These are phyloP conservation scores for Rhizophlyctis rosea DNA, from an alignment of 192 early-diverging fungal genomes.

Conservation along the genomic window DNA sequence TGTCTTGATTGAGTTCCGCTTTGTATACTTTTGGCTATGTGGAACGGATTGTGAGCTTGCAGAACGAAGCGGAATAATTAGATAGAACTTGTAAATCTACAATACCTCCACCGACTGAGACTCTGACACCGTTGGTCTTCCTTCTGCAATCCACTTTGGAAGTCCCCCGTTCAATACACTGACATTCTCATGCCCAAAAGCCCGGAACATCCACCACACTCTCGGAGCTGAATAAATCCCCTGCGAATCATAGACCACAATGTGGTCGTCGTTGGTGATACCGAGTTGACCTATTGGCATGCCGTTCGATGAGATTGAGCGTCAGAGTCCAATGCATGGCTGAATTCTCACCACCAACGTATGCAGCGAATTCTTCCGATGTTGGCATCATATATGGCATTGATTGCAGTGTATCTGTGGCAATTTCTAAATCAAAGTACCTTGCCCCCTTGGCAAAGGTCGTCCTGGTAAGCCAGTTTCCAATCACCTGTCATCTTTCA, in stretches of 20 bases:
- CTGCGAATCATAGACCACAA: slow-evolving; percentile 82
- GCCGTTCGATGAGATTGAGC: neutral
- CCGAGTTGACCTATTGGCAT: slow-evolving; percentile 59
- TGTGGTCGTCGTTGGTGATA: slow-evolving; percentile 74
- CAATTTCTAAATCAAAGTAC: slow-evolving; percentile 88
- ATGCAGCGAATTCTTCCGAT: slow-evolving; percentile 64
- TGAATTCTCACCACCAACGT: slow-evolving; percentile 46
- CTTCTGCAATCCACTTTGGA: slow-evolving; percentile 67
- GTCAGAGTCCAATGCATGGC: neutral
- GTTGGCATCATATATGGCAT: slow-evolving; percentile 92
- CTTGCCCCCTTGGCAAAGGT: slow-evolving; percentile 51
- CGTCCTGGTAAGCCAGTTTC: neutral
- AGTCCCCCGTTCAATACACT: slow-evolving; percentile 90
- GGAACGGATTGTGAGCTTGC: neutral
- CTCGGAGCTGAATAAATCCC: slow-evolving; percentile 81
- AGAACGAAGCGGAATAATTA: no score
- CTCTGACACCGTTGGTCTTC: slow-evolving; percentile 45
- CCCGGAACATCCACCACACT: slow-evolving; percentile 93
- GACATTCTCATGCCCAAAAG: slow-evolving; percentile 83
- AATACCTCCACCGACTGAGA: slow-evolving; percentile 13
- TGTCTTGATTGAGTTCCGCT: neutral
- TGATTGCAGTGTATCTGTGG: slow-evolving; percentile 65
- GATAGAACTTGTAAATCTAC: neutral
- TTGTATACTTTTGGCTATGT: neutral
- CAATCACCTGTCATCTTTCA: neutral